Base-by-base conservation (phyloP, 2,329 filamentous ascomycete species). In the Cytospora schulzeri region DNA sequence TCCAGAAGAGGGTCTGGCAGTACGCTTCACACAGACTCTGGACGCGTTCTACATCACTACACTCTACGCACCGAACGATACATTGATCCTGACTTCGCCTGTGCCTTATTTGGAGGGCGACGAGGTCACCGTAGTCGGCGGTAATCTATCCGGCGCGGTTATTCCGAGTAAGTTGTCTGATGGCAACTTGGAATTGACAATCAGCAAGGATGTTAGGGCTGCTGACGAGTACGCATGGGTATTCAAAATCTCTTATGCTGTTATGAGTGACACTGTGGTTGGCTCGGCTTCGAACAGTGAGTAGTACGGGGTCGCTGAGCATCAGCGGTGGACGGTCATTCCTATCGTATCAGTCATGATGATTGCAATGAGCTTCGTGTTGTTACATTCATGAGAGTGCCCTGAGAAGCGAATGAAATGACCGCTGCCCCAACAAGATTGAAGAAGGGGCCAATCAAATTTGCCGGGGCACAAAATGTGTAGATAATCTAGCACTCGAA, bases 31-130 rank as follows among this genome's bases (percentile, higher is more conserved):
- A 4, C 79, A 80, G 68, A 85, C 78, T 0, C 65, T 74, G 1
- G 78, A 83, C 11, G 83, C 84, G 0, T 86, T 86, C 65, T 86
- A 85, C 67, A 75, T 85, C 45, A 67, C 80, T 17, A 77, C 78
- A 2, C 68, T 86, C 38, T 74, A 76, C 7, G 75, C 75, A 52
- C 82, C 81, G 3, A 72, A 74, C n/a, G 72, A 71, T 1, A 76
- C 72, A 3, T 67, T 84, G 2, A 68, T 75, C 1, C 67, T 85
- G 6, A 69, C 76, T 38, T 78, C 77, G 35, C 78, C 79, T 0
- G 69, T 85, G 3, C 83, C 83, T 0, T 78, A 78, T 19, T 56
- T 84, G 8, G 62, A 74, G 1, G 81, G 81, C 0, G 83, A 86
- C 67, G 56, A 71, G 22, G 76, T 85, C 0, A 79, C 75, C 3